Conservation (phyloP, 2,329 filamentous ascomycete species). For the Cryphonectria naterciae region DNA sequence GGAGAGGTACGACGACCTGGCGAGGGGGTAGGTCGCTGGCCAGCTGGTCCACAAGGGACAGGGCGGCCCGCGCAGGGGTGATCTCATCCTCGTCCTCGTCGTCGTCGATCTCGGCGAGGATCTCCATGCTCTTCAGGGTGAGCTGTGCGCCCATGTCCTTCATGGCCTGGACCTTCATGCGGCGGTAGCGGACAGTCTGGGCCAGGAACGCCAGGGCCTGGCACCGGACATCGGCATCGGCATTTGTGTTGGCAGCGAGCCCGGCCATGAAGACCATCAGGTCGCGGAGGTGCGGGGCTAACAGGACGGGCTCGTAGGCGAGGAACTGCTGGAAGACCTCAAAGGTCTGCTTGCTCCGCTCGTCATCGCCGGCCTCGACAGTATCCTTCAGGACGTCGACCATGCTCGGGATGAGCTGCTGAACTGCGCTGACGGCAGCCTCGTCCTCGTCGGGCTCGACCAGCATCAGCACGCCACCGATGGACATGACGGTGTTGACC, state of each 20-base stretch:
- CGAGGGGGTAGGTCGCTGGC: slow-evolving; percentile 87
- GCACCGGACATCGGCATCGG: slow-evolving; percentile 82
- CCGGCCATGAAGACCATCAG: slow-evolving; percentile 94
- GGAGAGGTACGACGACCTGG: slow-evolving; percentile 89
- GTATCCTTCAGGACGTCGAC: slow-evolving; percentile 86
- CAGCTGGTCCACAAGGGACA: slow-evolving; percentile 87
- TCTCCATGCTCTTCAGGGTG: slow-evolving; percentile 84
- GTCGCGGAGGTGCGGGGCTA: slow-evolving; percentile 86
- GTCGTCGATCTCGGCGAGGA: slow-evolving; percentile 85
- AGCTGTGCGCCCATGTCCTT: slow-evolving; percentile 82
- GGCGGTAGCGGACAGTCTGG: slow-evolving; percentile 88
- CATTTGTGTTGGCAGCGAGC: slow-evolving; percentile 73
- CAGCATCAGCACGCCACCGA: slow-evolving; percentile 85
- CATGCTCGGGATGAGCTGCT: slow-evolving; percentile 82
- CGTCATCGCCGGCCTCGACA: slow-evolving; percentile 80
- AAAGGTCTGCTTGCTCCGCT: slow-evolving; percentile 86
- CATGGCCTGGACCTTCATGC: slow-evolving; percentile 92
- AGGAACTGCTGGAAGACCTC: slow-evolving; percentile 97
- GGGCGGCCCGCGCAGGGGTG: slow-evolving; percentile 81
- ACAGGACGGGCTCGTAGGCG: slow-evolving; percentile 82
- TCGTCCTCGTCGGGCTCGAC: slow-evolving; percentile 86
- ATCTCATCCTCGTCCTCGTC: slow-evolving; percentile 82
- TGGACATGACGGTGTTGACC: slow-evolving; percentile 89
- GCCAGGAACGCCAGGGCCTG: slow-evolving; percentile 94
- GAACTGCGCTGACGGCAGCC: slow-evolving; percentile 73